A percentile compares a stretch with the other conserved stretches of the same genome.
Evolutionary conservation across 495 filamentous ascomycete genomes (phyloP).

Genomic region (Lichenothelia convexa): DNA sequence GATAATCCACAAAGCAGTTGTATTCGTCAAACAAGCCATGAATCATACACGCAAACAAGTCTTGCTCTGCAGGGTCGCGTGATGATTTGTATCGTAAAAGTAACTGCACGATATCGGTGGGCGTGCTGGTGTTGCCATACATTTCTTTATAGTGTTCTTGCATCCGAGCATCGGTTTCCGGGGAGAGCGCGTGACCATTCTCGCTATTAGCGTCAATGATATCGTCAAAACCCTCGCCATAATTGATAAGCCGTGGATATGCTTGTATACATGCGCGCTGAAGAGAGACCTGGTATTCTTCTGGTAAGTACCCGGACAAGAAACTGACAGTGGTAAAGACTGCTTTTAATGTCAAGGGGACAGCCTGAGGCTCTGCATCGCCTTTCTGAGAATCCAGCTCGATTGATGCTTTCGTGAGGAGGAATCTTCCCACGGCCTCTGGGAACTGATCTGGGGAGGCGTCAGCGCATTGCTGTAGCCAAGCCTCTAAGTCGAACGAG

Average conservation of each 20-base stretch:
- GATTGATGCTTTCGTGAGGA: conserved; percentile 64
- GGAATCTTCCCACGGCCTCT: conserved; percentile 46
- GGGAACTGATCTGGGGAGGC: conserved; percentile 40
- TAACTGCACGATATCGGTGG: conserved; percentile 60
- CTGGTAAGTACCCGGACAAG: conserved; percentile 61
- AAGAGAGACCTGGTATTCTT: conserved; percentile 43
- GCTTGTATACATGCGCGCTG: conserved; percentile 78
- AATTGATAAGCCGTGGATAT: conserved; percentile 92
- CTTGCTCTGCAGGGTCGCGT: conserved; percentile 62
- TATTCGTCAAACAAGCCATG: conserved; percentile 97
- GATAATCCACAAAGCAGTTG: conserved; percentile 83
- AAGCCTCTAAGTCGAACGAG: conserved; percentile 60
- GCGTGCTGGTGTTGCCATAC: conserved; percentile 73
- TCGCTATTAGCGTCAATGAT: conserved; percentile 72
- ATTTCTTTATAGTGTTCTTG: conserved; percentile 91
- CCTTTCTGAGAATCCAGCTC: conserved; percentile 56
- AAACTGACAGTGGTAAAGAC: conserved; percentile 76
- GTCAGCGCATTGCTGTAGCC: conserved; percentile 50
- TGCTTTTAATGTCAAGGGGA: conserved; percentile 60
- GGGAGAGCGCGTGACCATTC: conserved; percentile 56
- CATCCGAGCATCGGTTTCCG: conserved; percentile 74
- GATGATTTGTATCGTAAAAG: conserved; percentile 76
- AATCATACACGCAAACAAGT: conserved; percentile 96
- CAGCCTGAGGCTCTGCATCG: conserved; percentile 39
- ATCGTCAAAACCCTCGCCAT: conserved; percentile 77